These are phyloP conservation scores for Monosporascus ibericus DNA, from an alignment of 2,329 filamentous ascomycete species.

Conservation along the genomic window DNA sequence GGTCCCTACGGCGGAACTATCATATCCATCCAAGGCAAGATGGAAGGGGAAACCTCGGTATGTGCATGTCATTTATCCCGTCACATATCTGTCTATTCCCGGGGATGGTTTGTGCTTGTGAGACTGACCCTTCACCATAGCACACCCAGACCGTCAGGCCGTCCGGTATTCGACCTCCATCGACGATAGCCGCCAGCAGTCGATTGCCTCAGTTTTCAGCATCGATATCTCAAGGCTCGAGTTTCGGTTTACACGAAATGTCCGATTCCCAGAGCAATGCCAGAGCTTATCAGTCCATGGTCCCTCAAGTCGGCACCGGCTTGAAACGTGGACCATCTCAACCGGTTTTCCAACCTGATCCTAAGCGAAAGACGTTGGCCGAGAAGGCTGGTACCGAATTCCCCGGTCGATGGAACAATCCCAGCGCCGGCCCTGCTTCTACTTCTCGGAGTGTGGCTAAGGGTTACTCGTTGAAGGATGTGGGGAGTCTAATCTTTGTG, in stretches of 20 bases:
- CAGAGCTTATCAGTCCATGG: constrained; percentile 38
- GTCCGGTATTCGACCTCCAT: constrained; percentile 10
- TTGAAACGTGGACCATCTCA: constrained; percentile 46
- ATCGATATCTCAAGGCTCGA: constrained; percentile 10
- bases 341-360: constrained; percentile 46
- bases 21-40: constrained; percentile 1
- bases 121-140: constrained; percentile 8
- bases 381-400: constrained; percentile 48
- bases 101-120: not conserved
- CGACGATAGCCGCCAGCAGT: constrained; percentile 1
- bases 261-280: constrained; percentile 56
- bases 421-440: constrained; percentile 33
- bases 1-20: not conserved
- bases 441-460: constrained; percentile 39
- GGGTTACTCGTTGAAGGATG: constrained; percentile 33
- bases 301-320: constrained; percentile 32
- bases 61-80: constrained; percentile 1
- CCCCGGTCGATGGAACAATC: constrained; percentile 26
- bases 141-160: constrained; percentile 10
- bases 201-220: constrained; percentile 18
- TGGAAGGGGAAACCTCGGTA: constrained; percentile 21
- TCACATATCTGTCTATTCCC: not conserved
- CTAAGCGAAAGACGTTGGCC: constrained; percentile 54
- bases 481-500: constrained; percentile 14
- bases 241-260: constrained; percentile 43